Conservation (phyloP, 345 rosid genomes). For the Pistacia vera region DNA sequence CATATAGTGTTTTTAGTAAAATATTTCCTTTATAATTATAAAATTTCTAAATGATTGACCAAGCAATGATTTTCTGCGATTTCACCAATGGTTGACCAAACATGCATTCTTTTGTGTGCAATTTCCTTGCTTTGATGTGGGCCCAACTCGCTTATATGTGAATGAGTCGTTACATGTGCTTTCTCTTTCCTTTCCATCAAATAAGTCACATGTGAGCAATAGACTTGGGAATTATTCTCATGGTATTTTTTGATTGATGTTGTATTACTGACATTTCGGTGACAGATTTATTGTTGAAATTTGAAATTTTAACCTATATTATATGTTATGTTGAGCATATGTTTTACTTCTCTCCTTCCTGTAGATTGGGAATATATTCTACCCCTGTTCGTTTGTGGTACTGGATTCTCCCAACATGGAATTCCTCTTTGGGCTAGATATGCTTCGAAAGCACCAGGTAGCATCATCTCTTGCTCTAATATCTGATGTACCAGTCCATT, state of each 20-base stretch:
- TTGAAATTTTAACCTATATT: conserved; percentile 8
- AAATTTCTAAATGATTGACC: not conserved
- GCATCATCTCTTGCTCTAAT: conserved; percentile 11
- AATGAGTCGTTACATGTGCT: not conserved
- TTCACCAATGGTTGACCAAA: not conserved
- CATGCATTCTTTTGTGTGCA: not conserved
- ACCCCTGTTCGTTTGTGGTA: conserved; percentile 91
- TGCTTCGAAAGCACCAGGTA: conserved; percentile 99
- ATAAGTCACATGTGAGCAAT: not conserved
- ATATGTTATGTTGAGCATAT: conserved; percentile 1
- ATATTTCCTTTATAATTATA: not conserved
- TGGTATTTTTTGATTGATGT: not conserved
- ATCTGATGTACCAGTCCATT: conserved; percentile 9
- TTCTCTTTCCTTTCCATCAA: not conserved
- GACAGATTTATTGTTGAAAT: not conserved
- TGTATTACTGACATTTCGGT: not conserved
- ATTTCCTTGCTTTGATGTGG: not conserved
- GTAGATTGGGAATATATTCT: conserved; percentile 85
- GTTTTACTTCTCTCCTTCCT: conserved; percentile 10
- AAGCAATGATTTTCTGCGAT: not conserved
- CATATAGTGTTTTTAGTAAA: not conserved
- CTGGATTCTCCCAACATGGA: conserved; percentile 97
- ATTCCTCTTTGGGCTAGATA: conserved; percentile 96
- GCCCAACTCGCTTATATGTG: not conserved
- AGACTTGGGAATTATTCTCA: not conserved